Evolutionary conservation across 2,329 filamentous ascomycete genomes (phyloP).

Genomic region (Fusarium brachygibbosum): DNA sequence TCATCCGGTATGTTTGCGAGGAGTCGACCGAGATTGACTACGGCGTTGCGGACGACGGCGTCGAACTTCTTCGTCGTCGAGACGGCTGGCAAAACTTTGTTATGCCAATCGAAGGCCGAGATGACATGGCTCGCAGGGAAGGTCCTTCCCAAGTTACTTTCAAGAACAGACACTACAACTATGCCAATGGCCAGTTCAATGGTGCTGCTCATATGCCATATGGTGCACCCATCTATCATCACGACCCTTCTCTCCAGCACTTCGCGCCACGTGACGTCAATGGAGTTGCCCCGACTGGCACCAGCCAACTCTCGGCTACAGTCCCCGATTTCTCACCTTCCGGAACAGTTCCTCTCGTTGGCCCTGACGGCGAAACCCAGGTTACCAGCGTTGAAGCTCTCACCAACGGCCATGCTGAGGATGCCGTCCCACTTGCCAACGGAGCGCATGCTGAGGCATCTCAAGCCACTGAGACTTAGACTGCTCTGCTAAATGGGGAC

Average conservation of each 20-base stretch:
- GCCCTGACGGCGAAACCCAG: conserved; percentile 28
- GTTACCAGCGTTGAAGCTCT: conserved; percentile 24
- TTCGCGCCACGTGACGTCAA: conserved; percentile 57
- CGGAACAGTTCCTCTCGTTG: conserved; percentile 40
- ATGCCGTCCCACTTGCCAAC: conserved; percentile 44
- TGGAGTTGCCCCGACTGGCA: conserved; percentile 45
- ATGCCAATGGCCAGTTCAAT: conserved; percentile 50
- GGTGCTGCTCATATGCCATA: conserved; percentile 53
- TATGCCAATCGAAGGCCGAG: conserved; percentile 77
- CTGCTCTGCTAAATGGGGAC: conserved; percentile 11
- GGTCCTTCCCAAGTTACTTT: conserved; percentile 65
- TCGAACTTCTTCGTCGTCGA: conserved; percentile 81
- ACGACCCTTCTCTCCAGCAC: conserved; percentile 50
- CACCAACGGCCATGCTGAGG: conserved; percentile 43
- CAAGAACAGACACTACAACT: conserved; percentile 53
- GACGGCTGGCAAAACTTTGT: conserved; percentile 87
- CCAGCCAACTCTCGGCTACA: conserved; percentile 56
- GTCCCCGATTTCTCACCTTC: conserved; percentile 59
- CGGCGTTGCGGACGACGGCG: conserved; percentile 78
- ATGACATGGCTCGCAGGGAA: conserved; percentile 79
- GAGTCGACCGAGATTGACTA: conserved; percentile 81
- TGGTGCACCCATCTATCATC: conserved; percentile 51
- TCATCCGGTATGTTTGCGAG: conserved; percentile 81
- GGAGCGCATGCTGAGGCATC: conserved; percentile 47
- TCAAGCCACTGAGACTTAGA: conserved; percentile 35